Evolutionary conservation across 768 basidiomycete species (phyloP).

Genomic region (Boletus rufocinnamomeus): DNA sequence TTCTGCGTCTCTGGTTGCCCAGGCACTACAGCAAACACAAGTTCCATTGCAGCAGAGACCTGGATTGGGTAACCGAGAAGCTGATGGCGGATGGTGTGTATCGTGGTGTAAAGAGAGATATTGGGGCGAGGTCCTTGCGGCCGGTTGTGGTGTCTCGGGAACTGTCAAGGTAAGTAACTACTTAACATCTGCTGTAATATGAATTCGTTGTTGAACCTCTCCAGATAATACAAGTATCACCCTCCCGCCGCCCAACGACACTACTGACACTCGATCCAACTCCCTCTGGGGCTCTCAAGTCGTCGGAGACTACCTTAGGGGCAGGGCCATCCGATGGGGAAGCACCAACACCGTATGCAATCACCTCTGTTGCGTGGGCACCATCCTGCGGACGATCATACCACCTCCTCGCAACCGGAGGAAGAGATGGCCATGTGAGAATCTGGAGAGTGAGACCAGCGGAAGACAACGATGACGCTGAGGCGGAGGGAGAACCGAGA

Average conservation of each 20-base stretch:
- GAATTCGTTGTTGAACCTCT: constrained; percentile 1
- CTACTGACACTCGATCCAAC: constrained; percentile 57
- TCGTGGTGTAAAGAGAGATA: constrained; percentile 96
- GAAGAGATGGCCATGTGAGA: constrained; percentile 82
- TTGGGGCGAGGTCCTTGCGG: constrained; percentile 91
- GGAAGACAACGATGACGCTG: constrained; percentile 45
- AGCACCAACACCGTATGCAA: constrained; percentile 53
- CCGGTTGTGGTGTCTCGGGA: constrained; percentile 69
- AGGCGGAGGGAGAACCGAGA: constrained; percentile 42
- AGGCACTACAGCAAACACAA: constrained; percentile 59
- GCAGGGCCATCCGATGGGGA: constrained; percentile 34
- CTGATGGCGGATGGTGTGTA: constrained; percentile 90
- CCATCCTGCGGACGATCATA: constrained; percentile 92
- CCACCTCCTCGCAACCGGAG: constrained; percentile 91
- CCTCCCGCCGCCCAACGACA: constrained; percentile 64
- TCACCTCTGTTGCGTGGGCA: constrained; percentile 90
- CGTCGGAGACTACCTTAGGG: constrained; percentile 25
- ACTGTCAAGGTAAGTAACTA: constrained; percentile 64
- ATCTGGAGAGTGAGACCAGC: constrained; percentile 84
- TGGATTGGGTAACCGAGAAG: constrained; percentile 67
- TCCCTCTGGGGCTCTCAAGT: constrained; percentile 31
- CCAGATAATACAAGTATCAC: constrained; percentile 75
- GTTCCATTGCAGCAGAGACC: constrained; percentile 38
- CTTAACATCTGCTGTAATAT: background rate
- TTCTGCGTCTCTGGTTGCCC: constrained; percentile 59